phyloP scores from a whole-genome alignment of 768 basidiomycete genomes.

The Calocybe indica region DNA sequence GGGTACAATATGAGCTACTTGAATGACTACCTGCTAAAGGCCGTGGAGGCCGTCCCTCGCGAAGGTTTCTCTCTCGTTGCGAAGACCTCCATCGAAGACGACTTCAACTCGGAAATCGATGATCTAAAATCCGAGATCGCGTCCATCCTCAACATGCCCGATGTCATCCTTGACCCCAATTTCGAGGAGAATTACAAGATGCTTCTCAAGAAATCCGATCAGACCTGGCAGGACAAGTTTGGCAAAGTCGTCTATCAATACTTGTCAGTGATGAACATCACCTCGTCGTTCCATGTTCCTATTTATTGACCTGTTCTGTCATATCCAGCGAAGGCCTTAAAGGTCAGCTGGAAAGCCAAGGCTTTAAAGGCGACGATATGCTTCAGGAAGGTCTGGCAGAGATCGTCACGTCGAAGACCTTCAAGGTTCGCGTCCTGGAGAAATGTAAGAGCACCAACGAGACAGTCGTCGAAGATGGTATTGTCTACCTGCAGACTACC shows the following conservation, averaged over 20 bases:
- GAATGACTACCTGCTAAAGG: constrained; percentile 19
- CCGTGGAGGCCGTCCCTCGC: constrained; percentile 26
- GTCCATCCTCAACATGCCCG: constrained; percentile 20
- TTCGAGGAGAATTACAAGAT: constrained; percentile 27
- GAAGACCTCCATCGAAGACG: constrained; percentile 25
- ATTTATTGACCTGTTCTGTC: not conserved
- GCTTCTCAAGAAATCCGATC: constrained; percentile 19
- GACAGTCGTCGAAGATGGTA: constrained; percentile 27
- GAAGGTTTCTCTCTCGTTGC: constrained; percentile 26
- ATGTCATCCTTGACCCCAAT: constrained; percentile 31
- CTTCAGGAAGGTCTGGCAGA: constrained; percentile 35
- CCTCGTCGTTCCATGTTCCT: not conserved
- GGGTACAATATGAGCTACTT: constrained; percentile 24
- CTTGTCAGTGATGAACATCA: constrained; percentile 16
- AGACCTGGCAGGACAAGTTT: constrained; percentile 20
- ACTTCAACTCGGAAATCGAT: constrained; percentile 24
- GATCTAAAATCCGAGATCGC: constrained; percentile 21
- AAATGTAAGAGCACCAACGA: constrained; percentile 24
- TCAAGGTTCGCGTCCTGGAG: constrained; percentile 31
- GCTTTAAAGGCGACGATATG: constrained; percentile 32
- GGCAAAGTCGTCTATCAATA: constrained; percentile 20
- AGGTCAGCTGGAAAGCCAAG: constrained; percentile 23
- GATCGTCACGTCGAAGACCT: constrained; percentile 25
- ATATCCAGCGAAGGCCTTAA: constrained; percentile 22
- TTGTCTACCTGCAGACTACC: constrained; percentile 19